These are phyloP conservation scores for Diplodia intermedia DNA, from an alignment of 2,329 filamentous ascomycete genomes.

Conservation along the genomic window DNA sequence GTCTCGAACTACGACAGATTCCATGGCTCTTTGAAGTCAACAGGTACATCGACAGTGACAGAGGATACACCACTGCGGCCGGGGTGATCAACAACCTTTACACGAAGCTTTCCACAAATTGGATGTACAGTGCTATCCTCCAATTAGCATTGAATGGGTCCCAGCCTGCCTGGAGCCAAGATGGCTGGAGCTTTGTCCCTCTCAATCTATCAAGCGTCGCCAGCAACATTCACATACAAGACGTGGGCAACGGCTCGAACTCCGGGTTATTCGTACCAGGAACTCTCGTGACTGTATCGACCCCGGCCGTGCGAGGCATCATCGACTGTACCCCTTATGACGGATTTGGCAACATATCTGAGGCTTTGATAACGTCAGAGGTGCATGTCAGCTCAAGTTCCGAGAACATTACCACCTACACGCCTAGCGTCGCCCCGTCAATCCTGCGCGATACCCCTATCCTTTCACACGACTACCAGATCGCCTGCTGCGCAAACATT, in stretches of 20 bases:
- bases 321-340: too few relatives aligned
- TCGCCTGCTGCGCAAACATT: background rate
- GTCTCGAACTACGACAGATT: constrained; percentile 33
- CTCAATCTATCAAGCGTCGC: constrained; percentile 34
- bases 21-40: constrained; percentile 29
- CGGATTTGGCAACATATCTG: too few relatives aligned
- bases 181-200: constrained; percentile 34
- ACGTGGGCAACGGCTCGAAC: too few relatives aligned
- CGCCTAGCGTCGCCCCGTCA: too few relatives aligned
- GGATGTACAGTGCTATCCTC: constrained; percentile 35
- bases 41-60: background rate
- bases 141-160: constrained; percentile 34
- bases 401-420: too few relatives aligned
- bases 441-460: background rate
- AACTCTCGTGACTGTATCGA: too few relatives aligned
- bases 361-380: too few relatives aligned
- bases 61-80: too few relatives aligned
- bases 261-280: too few relatives aligned
- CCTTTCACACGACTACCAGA: background rate
- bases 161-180: constrained; percentile 34
- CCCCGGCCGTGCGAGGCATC: too few relatives aligned
- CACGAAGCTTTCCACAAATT: constrained; percentile 34
- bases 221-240: too few relatives aligned
- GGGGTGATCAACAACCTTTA: constrained; percentile 16
- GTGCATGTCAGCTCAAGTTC: too few relatives aligned